Conservation (phyloP, 2,329 filamentous ascomycete genomes). For the Pestalotiopsis sp. region DNA sequence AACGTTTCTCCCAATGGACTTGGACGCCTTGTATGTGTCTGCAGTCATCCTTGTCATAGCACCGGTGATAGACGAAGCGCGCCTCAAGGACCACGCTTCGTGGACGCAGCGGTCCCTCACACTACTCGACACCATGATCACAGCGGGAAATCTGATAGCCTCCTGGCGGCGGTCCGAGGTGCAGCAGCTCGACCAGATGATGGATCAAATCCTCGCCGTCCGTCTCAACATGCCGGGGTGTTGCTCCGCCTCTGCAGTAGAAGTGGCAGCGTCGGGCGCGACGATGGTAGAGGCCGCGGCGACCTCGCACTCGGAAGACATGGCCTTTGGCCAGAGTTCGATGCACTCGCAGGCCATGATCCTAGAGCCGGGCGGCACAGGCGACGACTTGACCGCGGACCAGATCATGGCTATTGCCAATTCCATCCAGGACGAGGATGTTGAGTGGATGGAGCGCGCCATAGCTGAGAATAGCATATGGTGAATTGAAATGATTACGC, state of each 20-base stretch:
- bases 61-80: slow-evolving; percentile 2
- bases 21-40: slow-evolving; percentile 13
- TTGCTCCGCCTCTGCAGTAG: neutral
- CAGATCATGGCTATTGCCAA: slow-evolving; percentile 9
- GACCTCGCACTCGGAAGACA: neutral
- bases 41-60: slow-evolving; percentile 8
- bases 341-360: neutral
- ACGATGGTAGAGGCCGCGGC: neutral
- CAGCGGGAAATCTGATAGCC: slow-evolving; percentile 35
- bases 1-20: slow-evolving; percentile 14
- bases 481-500: neutral
- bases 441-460: slow-evolving; percentile 8
- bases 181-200: slow-evolving; percentile 44
- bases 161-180: slow-evolving; percentile 47
- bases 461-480: slow-evolving; percentile 9
- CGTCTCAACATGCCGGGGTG: neutral
- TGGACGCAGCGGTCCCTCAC: neutral
- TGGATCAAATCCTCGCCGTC: slow-evolving; percentile 20
- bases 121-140: slow-evolving; percentile 1
- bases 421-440: slow-evolving; percentile 1
- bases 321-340: neutral
- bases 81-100: neutral
- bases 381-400: neutral
- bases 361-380: neutral
- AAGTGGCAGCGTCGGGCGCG: too few species aligned